Percentiles rank a stretch among this genome's conserved stretches.
Evolutionary conservation across 2,329 filamentous ascomycete genomes (phyloP).

Genomic region (Ceratocystis colombiana): DNA sequence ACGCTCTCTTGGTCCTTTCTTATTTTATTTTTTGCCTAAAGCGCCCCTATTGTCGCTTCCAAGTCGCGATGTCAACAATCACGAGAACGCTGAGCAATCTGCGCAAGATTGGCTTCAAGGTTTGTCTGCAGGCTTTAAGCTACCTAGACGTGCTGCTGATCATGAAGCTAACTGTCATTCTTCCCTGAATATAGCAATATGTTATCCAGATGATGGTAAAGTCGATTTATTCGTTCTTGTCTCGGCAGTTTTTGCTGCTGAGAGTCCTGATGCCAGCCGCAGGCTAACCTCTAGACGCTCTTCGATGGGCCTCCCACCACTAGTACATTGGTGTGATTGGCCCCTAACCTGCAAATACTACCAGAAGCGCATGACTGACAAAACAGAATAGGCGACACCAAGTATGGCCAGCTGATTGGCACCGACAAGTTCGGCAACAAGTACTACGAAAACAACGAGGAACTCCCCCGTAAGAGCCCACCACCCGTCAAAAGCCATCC

Average conservation of each 20-base stretch:
- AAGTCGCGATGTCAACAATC: slow-evolving; percentile 72
- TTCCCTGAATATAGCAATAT: slow-evolving; percentile 55
- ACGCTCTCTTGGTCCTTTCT: neutral
- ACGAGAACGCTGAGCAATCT: slow-evolving; percentile 77
- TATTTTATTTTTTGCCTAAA: neutral
- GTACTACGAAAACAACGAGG: slow-evolving; percentile 91
- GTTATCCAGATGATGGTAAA: slow-evolving; percentile 82
- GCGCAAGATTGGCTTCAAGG: slow-evolving; percentile 80
- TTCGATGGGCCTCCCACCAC: slow-evolving; percentile 25
- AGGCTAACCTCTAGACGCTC: slow-evolving; percentile 1
- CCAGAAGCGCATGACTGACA: neutral
- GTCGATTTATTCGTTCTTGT: neutral
- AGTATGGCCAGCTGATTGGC: slow-evolving; percentile 76
- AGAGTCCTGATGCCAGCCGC: neutral
- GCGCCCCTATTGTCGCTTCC: neutral
- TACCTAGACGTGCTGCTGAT: neutral
- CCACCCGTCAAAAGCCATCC: neutral
- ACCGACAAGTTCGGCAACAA: slow-evolving; percentile 92
- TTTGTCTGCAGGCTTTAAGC: slow-evolving; percentile 34
- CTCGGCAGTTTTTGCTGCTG: neutral
- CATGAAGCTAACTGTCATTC: slow-evolving; percentile 13
- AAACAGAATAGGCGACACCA: slow-evolving; percentile 70
- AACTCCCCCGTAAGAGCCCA: slow-evolving; percentile 66
- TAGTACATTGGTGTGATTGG: slow-evolving; percentile 47
- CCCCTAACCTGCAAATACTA: neutral